Percentiles rank a stretch among this genome's conserved stretches.
These are phyloP conservation scores for Trametes cingulata DNA, from an alignment of 768 basidiomycete genomes.

Conservation along the genomic window DNA sequence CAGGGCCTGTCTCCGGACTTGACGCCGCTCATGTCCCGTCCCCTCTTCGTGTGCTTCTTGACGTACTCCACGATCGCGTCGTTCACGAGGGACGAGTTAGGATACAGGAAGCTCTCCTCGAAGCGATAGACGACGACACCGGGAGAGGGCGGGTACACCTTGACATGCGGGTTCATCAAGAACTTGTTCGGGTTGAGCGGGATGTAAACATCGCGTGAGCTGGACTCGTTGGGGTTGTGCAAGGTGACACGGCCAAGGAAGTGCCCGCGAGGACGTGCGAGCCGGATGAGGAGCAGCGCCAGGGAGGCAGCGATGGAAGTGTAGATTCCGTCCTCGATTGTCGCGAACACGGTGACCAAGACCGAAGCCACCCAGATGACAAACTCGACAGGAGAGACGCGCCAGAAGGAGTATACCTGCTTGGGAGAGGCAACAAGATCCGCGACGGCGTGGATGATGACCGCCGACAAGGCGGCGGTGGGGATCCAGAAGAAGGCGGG, in stretches of 20 bases:
- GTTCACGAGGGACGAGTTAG: constrained; percentile 71
- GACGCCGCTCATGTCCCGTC: constrained; percentile 67
- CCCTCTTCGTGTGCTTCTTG: constrained; percentile 71
- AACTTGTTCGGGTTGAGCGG: constrained; percentile 62
- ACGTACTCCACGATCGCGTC: constrained; percentile 77
- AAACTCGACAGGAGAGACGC: constrained; percentile 88
- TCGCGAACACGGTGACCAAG: constrained; percentile 83
- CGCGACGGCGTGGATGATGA: constrained; percentile 90
- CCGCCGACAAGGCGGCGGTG: constrained; percentile 73
- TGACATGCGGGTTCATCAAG: constrained; percentile 68
- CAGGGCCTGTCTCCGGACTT: constrained; percentile 76
- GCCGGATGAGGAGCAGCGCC: constrained; percentile 80
- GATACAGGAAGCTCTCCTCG: constrained; percentile 87
- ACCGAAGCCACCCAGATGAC: constrained; percentile 86
- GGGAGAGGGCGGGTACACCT: constrained; percentile 74
- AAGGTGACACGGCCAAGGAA: constrained; percentile 83
- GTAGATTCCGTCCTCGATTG: constrained; percentile 90
- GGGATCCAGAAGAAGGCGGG: constrained; percentile 90
- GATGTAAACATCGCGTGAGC: constrained; percentile 76
- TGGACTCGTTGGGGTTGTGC: constrained; percentile 30
- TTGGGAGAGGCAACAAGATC: constrained; percentile 84
- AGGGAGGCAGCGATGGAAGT: constrained; percentile 75
- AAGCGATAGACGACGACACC: constrained; percentile 90
- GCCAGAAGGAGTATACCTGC: constrained; percentile 87
- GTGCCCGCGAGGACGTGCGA: constrained; percentile 83